A percentile compares a stretch with the other conserved stretches of the same genome.
Conservation (phyloP, 1,284 basidiomycete genomes). For the Lentinus polychrous region DNA sequence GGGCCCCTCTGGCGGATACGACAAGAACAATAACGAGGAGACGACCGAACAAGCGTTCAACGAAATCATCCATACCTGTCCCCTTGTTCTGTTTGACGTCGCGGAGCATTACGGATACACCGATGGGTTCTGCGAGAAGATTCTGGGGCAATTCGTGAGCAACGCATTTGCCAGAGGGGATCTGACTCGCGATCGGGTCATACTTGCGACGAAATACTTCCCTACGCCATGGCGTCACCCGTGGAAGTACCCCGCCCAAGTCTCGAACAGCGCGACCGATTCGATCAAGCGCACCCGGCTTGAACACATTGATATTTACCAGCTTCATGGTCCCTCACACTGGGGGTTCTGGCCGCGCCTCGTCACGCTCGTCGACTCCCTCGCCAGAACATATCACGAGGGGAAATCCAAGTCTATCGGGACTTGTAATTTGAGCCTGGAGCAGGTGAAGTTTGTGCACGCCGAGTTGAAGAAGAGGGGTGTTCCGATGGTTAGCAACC, state of each 20-base stretch:
- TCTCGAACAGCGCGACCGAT: neutral
- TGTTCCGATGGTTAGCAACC: neutral
- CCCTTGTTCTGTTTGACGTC: too few species aligned
- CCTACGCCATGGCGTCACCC: neutral
- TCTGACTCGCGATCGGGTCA: too few species aligned
- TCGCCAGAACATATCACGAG: neutral
- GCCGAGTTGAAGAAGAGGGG: neutral
- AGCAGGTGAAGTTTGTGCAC: neutral
- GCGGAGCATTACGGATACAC: too few species aligned
- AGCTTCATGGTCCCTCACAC: neutral
- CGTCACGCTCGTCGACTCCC: neutral
- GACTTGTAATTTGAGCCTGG: neutral
- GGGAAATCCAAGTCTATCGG: neutral
- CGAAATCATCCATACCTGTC: too few species aligned
- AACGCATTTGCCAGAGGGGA: too few species aligned
- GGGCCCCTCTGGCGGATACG: neutral
- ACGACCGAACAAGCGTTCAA: neutral
- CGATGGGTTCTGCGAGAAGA: too few species aligned
- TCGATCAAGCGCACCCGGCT: neutral
- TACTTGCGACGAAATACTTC: neutral
- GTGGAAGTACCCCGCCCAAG: neutral
- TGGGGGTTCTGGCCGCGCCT: slow-evolving; percentile 1
- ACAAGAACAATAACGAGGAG: neutral
- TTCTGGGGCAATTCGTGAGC: too few species aligned
- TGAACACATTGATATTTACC: neutral